Evolutionary conservation across 1,139 yeast genomes (phyloP), one percentile per base, ranked within the genome.

Genomic region (Yamadazyma jaroonii): DNA sequence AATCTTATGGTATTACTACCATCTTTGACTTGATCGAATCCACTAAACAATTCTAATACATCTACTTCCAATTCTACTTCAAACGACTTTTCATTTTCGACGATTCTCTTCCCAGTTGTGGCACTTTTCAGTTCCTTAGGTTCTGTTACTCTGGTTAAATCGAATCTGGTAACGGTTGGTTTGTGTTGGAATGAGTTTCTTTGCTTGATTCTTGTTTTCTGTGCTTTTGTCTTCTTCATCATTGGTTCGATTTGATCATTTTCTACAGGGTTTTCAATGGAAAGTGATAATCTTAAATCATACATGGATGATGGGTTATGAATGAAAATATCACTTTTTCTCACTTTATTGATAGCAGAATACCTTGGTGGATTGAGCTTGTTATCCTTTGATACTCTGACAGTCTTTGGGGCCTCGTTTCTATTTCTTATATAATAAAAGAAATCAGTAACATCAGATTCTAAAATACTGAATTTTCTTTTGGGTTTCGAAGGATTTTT

Each of bases 61-160:
- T 87, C 88, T 32, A 86, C 65, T 63, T 89, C 97, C 37, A 89
- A 61, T 56, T 84, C 94, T 32, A 82, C 67, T 57, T 84, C 94
- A 45, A 61, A 48, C 52, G 67, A 45, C 44, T 63, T 57, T 49
- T 75, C 67, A 55, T 72, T 56, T 53, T 67, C 70, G 22, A 56
- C 52, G 35, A 73, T 48, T 40, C 57, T 53, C 46, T 64, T 66
- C 13, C 74, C 74, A 10, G 45, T 45, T 2, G 57, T 48, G 37
- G 68, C 69, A 40, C 67, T 70, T 39, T 72, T 70, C 51, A 65
- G 62, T 34, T 68, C 71, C 37, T 67, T 62, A 13, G 77, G 78
- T 26, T 68, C 64, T 37, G 67, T 61, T 5, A 83, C 87, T 47
- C 74, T 72, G 1, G 94, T 84, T 46, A 84, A 62, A 58, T 84